Percentiles rank a stretch among this genome's conserved stretches.
Evolutionary conservation across 2,329 filamentous ascomycete species (phyloP).

Genomic region (Pleurostoma richardsiae): DNA sequence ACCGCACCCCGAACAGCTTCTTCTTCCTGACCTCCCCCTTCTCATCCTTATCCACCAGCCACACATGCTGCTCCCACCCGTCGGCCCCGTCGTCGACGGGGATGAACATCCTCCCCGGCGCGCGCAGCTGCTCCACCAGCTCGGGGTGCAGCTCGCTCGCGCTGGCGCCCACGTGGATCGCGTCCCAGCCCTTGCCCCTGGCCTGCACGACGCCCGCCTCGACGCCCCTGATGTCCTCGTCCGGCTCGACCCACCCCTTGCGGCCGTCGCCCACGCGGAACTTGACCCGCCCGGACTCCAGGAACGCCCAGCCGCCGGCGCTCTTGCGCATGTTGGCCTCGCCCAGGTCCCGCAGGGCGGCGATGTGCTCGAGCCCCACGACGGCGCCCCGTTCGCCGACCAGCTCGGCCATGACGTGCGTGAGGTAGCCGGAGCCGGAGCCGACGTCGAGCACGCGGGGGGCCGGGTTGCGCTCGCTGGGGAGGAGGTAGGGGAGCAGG

Average conservation of each 20-base stretch:
- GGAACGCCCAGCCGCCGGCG: conserved; percentile 48
- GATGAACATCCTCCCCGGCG: conserved; percentile 78
- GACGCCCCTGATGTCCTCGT: conserved; percentile 18
- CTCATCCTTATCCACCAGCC: conserved; percentile 67
- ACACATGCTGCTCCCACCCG: conserved; percentile 58
- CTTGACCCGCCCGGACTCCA: conserved; percentile 59
- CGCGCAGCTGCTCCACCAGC: conserved; percentile 70
- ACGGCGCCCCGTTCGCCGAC: conserved; percentile 51
- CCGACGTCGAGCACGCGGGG: conserved; percentile 68
- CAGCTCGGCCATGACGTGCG: conserved; percentile 79
- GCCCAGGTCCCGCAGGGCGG: conserved; percentile 56
- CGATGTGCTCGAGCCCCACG: conserved; percentile 72
- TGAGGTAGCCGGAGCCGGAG: conserved; percentile 77
- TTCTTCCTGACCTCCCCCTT: conserved; percentile 56
- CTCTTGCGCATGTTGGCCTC: conserved; percentile 62
- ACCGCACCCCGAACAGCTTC: conserved; percentile 65
- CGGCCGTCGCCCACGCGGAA: conserved; percentile 75
- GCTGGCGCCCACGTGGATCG: conserved; percentile 91
- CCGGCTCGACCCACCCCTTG: conserved; percentile 52
- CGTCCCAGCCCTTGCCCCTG: conserved; percentile 66
- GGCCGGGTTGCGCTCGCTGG: conserved; percentile 24
- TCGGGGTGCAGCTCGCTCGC: conserved; percentile 67
- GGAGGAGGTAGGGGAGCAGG: conserved; percentile 37
- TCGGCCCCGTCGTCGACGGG: conserved; percentile 57
- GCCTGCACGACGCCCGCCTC: conserved; percentile 41